Evolutionary conservation across 2,329 filamentous ascomycete genomes (phyloP).

Genomic region (Trichocomaceae sp.): DNA sequence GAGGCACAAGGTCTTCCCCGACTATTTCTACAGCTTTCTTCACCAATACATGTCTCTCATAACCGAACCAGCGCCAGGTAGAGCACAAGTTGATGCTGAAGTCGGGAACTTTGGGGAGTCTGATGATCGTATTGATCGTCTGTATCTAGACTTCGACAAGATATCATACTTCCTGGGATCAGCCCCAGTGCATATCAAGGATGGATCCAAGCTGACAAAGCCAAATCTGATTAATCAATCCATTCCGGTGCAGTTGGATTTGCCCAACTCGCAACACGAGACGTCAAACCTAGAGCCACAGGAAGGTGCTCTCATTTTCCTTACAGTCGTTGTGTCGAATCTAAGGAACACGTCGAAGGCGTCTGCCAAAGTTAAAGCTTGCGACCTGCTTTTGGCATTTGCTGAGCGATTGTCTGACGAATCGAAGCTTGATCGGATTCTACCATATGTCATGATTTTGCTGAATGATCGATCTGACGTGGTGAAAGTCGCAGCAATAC

Average conservation of each 20-base stretch:
- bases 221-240: slow-evolving; percentile 28
- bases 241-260: slow-evolving; percentile 73
- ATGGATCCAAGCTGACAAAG: slow-evolving; percentile 26
- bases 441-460: slow-evolving; percentile 81
- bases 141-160: slow-evolving; percentile 95
- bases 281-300: slow-evolving; percentile 56
- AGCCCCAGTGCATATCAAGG: slow-evolving; percentile 45
- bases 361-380: slow-evolving; percentile 79
- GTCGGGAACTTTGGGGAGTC: slow-evolving; percentile 72
- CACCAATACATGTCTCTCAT: slow-evolving; percentile 97
- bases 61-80: slow-evolving; percentile 79
- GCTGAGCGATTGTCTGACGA: slow-evolving; percentile 88
- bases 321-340: slow-evolving; percentile 82
- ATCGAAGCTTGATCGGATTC: slow-evolving; percentile 84
- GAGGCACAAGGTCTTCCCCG: slow-evolving; percentile 84
- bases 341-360: slow-evolving; percentile 82
- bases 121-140: slow-evolving; percentile 87
- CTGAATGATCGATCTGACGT: slow-evolving; percentile 75
- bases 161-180: slow-evolving; percentile 91
- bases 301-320: slow-evolving; percentile 85
- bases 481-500: slow-evolving; percentile 77
- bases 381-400: slow-evolving; percentile 86
- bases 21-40: slow-evolving; percentile 95
- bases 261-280: slow-evolving; percentile 74
- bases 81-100: slow-evolving; percentile 61